phyloP scores from a whole-genome alignment of 1,284 basidiomycete genomes.

The Austroboletus niveus region DNA sequence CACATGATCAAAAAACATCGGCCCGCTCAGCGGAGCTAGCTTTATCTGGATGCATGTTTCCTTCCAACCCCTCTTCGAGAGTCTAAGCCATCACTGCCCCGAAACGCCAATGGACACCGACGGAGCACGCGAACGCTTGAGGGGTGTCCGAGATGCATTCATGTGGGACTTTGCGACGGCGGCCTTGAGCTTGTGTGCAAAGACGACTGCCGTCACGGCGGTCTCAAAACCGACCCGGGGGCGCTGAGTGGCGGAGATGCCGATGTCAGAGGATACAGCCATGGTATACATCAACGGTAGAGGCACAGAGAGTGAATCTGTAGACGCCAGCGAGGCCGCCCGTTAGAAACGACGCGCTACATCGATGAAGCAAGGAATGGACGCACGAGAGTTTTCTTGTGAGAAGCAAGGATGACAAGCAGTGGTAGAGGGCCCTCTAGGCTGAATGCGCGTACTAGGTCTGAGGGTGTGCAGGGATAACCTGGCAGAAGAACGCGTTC shows the following conservation, averaged over 20 bases:
- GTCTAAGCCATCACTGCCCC: too few species aligned
- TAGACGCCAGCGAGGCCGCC: neutral
- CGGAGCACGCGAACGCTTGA: conserved; percentile 3
- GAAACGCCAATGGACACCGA: conserved; percentile 1
- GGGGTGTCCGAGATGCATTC: neutral
- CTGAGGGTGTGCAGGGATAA: neutral
- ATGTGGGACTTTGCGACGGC: conserved; percentile 15
- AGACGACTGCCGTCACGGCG: conserved; percentile 22
- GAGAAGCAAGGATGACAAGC: neutral
- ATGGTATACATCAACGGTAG: neutral
- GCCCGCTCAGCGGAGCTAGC: conserved; percentile 1
- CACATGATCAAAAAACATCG: neutral
- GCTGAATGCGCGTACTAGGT: neutral
- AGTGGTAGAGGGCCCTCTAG: neutral
- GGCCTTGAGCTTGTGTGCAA: conserved; percentile 24
- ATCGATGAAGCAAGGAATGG: neutral
- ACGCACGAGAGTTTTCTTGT: neutral
- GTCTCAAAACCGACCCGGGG: conserved; percentile 20
- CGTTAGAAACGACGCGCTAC: conserved; percentile 3
- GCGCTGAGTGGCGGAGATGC: neutral
- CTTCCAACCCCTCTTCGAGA: neutral
- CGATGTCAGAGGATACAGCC: conserved; percentile 1
- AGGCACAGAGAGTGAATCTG: neutral
- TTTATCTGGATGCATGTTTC: neutral
- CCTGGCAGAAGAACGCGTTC: neutral